phyloP scores from a whole-genome alignment of 148 eudicot genomes.

The Spergularia marina region DNA sequence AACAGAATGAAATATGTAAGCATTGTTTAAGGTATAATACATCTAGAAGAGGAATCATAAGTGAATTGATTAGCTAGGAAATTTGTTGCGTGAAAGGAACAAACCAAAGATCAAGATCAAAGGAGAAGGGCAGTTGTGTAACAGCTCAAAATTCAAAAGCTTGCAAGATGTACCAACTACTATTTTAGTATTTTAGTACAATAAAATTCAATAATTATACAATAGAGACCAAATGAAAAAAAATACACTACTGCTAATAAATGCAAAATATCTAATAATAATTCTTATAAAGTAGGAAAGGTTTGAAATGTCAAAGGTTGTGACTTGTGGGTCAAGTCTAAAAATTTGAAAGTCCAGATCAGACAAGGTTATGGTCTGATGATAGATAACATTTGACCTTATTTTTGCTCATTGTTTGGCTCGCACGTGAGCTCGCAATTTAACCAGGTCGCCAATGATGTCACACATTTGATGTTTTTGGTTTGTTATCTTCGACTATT shows the following conservation, averaged over 20 bases:
- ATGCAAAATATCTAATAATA: background rate
- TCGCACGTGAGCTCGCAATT: conserved; percentile 22
- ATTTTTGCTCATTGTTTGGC: background rate
- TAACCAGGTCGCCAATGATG: background rate
- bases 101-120: background rate
- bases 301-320: conserved; percentile 15
- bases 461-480: no score
- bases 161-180: background rate
- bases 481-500: no score
- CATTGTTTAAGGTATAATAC: no score
- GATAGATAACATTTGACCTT: background rate
- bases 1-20: background rate
- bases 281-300: background rate
- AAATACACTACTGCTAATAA: background rate
- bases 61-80: background rate
- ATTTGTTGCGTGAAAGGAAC: conserved; percentile 27
- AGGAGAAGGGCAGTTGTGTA: background rate
- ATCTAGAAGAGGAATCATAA: background rate
- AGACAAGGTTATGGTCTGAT: conserved; percentile 4
- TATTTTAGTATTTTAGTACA: background rate
- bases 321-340: conserved; percentile 2
- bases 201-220: background rate
- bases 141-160: conserved; percentile 20
- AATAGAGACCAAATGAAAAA: background rate
- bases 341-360: background rate